Evolutionary conservation across 169 alveolate genomes (phyloP).

Genomic region (Plasmodium relictum): DNA sequence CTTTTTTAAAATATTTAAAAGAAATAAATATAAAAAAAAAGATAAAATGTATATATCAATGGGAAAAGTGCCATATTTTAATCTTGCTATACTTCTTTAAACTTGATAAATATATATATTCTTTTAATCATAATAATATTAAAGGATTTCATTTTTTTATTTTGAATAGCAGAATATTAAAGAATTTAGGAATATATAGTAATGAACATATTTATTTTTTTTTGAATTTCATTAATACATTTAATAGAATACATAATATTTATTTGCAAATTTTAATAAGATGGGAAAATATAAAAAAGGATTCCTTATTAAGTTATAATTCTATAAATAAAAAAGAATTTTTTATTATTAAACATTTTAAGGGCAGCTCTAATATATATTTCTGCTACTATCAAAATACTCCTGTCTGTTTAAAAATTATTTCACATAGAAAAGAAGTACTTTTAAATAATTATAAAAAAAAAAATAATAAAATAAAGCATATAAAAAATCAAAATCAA

Average conservation of each 20-base stretch:
- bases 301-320: background rate
- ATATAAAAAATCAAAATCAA: background rate
- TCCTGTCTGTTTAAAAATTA: slow-evolving; percentile 4
- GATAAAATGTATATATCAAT: slow-evolving; percentile 52
- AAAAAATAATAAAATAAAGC: background rate
- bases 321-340: slow-evolving; percentile 26
- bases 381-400: slow-evolving; percentile 34
- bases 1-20: slow-evolving; percentile 30
- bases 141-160: slow-evolving; percentile 69
- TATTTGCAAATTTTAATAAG: slow-evolving; percentile 35
- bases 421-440: background rate
- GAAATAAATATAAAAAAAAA: slow-evolving; percentile 39
- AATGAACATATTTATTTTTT: slow-evolving; percentile 45
- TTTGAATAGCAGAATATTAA: slow-evolving; percentile 12
- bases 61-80: slow-evolving; percentile 38
- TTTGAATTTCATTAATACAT: slow-evolving; percentile 40
- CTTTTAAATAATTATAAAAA: background rate
- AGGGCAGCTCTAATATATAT: background rate
- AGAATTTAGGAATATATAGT: slow-evolving; percentile 29
- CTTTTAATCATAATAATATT: slow-evolving; percentile 21
- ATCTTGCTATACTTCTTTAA: slow-evolving; percentile 26
- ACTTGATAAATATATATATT: slow-evolving; percentile 28
- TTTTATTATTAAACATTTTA: slow-evolving; percentile 10
- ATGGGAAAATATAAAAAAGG: slow-evolving; percentile 10
- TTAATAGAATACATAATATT: slow-evolving; percentile 41